These are phyloP conservation scores for Penicillium corylophilum DNA, from an alignment of 2,329 filamentous ascomycete species.

Conservation along the genomic window DNA sequence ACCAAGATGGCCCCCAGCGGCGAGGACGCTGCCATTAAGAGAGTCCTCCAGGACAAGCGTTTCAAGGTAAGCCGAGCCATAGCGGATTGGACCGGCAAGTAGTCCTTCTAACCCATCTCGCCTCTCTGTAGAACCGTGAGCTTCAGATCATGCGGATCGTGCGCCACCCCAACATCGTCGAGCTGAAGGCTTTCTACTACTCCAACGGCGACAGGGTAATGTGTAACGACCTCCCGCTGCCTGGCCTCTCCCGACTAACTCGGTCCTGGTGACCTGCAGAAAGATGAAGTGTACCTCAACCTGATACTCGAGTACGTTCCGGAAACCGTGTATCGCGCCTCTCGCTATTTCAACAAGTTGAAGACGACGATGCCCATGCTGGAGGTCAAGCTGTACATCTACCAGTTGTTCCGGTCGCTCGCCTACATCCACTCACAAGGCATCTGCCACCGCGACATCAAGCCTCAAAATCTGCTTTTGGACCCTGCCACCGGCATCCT, in stretches of 20 bases:
- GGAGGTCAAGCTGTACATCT: conserved; percentile 99
- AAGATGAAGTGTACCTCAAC: conserved; percentile 98
- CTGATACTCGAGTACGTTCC: conserved; percentile 97
- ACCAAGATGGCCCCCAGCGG: conserved; percentile 97
- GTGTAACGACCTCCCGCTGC: conserved; percentile 30
- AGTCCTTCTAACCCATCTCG: conserved; percentile 30
- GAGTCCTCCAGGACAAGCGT: conserved; percentile 96
- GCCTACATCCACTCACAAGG: conserved; percentile 99
- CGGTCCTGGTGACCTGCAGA: conserved; percentile 50
- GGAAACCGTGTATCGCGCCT: conserved; percentile 96
- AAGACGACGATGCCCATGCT: conserved; percentile 99
- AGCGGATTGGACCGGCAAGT: conserved; percentile 10
- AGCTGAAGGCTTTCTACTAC: conserved; percentile 99
- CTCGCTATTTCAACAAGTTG: conserved; percentile 99
- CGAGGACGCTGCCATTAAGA: conserved; percentile 98
- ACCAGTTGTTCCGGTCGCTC: conserved; percentile 96
- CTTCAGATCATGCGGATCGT: conserved; percentile 99
- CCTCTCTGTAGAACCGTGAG: conserved; percentile 80
- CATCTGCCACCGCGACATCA: conserved; percentile 98
- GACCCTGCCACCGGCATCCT: conserved; percentile 88
- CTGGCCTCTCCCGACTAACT: conserved; percentile 8
- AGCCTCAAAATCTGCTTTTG: conserved; percentile 94
- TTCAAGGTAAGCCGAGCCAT: conserved; percentile 74
- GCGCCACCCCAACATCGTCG: conserved; percentile 96
- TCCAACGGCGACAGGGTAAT: conserved; percentile 94